Evolutionary conservation across 768 basidiomycete genomes (phyloP), one percentile per base, ranked within the genome.

Genomic region (Pulveroboletus sp.): DNA sequence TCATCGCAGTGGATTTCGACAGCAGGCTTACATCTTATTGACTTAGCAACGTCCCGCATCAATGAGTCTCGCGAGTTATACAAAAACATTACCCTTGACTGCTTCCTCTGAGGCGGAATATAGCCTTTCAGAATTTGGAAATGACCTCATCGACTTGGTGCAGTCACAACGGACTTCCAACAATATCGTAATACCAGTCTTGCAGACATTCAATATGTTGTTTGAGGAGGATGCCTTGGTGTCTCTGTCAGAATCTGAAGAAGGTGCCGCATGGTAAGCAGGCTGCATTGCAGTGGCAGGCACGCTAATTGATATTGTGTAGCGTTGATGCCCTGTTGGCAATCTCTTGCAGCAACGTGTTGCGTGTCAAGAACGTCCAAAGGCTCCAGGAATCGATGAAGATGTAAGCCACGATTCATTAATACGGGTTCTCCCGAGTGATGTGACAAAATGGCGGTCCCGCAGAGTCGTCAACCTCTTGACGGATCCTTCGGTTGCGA

Each of bases 371-470:
- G 71, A 95, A 82, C 54, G 70, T 90, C n/a, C 86, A 86, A 57
- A 71, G 95, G 47, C 83, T 96, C 21, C 75, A 78, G 10, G 82
- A 85, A 51, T 82, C 84, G 5, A 90, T 92, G 89, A 89, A 85
- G 66, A 80, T 89, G 95, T 95, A 59, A 53, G 62, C 60, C 61
- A 57, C 51, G 54, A 76, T 71, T 47, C 33, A 57, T 56, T 54
- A 55, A 50, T 44, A 44, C 31, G 49, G 62, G 28, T 44, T 32
- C 43, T 42, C 6, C 47, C 46, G 50, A 54, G 33, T 30, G 42
- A 57, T 50, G 53, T 49, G 30, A 55, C 27, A 27, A 51, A 45
- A 57, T 59, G 54, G 39, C 46, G 40, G 30, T 21, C 26, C 39
- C 33, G 28, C 59, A 95, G 93, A 43, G 75, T 83, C 24, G 76